Base-by-base conservation (phyloP, 202 grass and related monocot species). In the Cymbopogon flexuosus region DNA sequence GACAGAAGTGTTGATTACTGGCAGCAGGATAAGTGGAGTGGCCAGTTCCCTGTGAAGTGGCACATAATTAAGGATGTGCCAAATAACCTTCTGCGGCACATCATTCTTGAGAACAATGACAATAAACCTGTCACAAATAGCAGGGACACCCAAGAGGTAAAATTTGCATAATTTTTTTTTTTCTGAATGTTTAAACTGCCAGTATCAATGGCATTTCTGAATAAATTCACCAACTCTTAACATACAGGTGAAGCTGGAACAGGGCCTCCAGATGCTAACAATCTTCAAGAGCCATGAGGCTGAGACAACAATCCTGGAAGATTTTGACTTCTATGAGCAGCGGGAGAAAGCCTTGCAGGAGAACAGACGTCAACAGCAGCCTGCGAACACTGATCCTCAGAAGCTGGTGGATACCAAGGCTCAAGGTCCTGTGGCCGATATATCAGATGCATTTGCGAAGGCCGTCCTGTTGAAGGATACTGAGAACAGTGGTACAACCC, bases 21-120 rank as follows among this genome's bases (percentile, higher is more conserved):
- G 91, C 88, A 93, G 72, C 85, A 89, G 47, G 83, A 88, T 66
- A 90, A 82, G 33, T 93, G 91, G 91, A 91, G 84, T 58, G 91
- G 91, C n/a, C 89, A 91, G 63, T 93, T 93, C 60, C 91, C 91
- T 57, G 88, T 93, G 45, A 93, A 87, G 57, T 93, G 91, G 91
- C 91, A 91, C 68, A 84, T 93, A 62, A 68, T 93, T 69, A 93
- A 93, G 77, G 91, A 93, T 71, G 84, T 93, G 5, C 88, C 84
- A 0, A 91, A 88, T 58, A 86, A 81, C 62, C 77, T 84, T 23
- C 72, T 90, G 60, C 62, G 81, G 18, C 86, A 88, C 87, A 93
- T 93, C 41, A 89, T 61, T 75, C 91, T 91, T 76, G 86, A 93
- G 69, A 88, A 91, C 69, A 89, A 87, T 68, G 85, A 81, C 30